Evolutionary conservation across 2,329 filamentous ascomycete species (phyloP).

Genomic region (Plectosphaerella cucumerina): DNA sequence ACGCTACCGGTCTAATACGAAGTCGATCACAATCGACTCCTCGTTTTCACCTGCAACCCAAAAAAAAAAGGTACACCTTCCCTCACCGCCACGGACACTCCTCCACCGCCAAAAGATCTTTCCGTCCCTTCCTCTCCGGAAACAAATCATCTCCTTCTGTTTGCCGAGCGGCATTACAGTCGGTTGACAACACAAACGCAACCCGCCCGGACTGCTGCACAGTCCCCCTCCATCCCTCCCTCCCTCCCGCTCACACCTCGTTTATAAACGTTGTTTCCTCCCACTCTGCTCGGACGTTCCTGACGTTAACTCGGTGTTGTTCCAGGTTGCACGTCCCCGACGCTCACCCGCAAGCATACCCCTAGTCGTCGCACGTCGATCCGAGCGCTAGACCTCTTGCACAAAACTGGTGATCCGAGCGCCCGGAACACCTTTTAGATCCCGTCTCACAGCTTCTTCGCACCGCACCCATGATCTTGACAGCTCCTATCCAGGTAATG

Average conservation of each 20-base stretch:
- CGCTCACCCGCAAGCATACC: neutral
- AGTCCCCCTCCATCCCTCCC: too few relatives aligned
- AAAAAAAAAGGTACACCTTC: neutral
- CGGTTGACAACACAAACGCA: too few relatives aligned
- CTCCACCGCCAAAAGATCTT: neutral
- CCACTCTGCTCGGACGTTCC: too few relatives aligned
- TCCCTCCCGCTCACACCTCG: too few relatives aligned
- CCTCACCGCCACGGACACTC: neutral
- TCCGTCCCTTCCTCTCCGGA: neutral
- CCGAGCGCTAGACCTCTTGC: neutral
- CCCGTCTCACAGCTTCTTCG: neutral
- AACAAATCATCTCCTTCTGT: neutral
- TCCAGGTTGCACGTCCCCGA: neutral
- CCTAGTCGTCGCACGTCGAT: neutral
- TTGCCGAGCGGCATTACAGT: neutral
- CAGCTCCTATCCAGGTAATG: constrained; percentile 45
- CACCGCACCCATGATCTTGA: constrained; percentile 30
- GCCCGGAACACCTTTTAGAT: neutral
- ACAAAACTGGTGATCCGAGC: constrained; percentile 1
- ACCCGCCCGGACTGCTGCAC: too few relatives aligned
- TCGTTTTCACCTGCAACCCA: neutral
- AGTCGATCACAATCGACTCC: neutral
- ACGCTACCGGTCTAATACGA: neutral
- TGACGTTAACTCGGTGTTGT: neutral
- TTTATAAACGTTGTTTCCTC: too few relatives aligned